These are phyloP conservation scores for Arachis hypogaea DNA, from an alignment of 306 rosid genomes.

Conservation along the genomic window DNA sequence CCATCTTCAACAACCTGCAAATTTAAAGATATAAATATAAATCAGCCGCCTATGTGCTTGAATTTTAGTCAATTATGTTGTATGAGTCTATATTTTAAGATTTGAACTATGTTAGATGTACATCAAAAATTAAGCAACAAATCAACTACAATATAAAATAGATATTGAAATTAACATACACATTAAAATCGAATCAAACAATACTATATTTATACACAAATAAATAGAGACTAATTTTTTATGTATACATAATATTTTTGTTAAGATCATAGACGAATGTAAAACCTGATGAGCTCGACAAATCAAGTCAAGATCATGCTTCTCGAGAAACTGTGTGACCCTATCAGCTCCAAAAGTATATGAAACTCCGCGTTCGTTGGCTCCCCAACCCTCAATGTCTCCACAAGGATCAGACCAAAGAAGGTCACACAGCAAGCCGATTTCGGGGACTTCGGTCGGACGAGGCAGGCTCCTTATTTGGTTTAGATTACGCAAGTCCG, in stretches of 20 bases:
- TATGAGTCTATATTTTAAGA: background rate
- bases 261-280: background rate
- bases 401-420: slow-evolving; percentile 49
- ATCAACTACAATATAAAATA: too few species aligned
- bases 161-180: too few species aligned
- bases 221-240: too few species aligned
- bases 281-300: slow-evolving; percentile 54
- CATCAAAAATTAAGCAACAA: too few species aligned
- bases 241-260: too few species aligned
- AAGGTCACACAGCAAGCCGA: slow-evolving; percentile 46
- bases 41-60: background rate
- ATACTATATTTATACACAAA: too few species aligned
- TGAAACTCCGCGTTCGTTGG: slow-evolving; percentile 47
- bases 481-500: slow-evolving; percentile 36
- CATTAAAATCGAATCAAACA: too few species aligned
- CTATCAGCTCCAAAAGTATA: slow-evolving; percentile 46
- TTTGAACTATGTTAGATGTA: too few species aligned
- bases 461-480: slow-evolving; percentile 40
- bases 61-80: background rate
- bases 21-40: background rate
- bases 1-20: slow-evolving; percentile 56
- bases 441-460: slow-evolving; percentile 45
- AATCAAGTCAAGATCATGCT: slow-evolving; percentile 48
- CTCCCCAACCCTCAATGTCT: slow-evolving; percentile 44
- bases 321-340: slow-evolving; percentile 39